Percentiles rank a stretch among this genome's conserved stretches.
Conservation (phyloP, 805 yeast genomes). For the Sporopachydermia lactativora region DNA sequence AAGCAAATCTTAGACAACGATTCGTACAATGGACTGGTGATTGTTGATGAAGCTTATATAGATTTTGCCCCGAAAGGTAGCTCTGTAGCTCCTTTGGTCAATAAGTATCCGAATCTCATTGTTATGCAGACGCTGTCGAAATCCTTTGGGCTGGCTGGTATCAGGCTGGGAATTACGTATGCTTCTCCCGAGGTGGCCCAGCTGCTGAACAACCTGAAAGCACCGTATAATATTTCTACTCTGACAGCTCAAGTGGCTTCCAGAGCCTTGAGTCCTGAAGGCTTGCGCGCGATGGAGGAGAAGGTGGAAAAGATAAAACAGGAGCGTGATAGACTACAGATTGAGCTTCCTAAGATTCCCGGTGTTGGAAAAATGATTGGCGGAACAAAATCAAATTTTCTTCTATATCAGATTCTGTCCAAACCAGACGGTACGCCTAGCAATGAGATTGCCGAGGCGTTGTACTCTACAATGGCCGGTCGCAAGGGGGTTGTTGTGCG, state of each 20-base stretch:
- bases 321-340: conserved; percentile 43
- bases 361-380: conserved; percentile 71
- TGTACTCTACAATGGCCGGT: conserved; percentile 61
- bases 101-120: conserved; percentile 66
- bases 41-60: conserved; percentile 90
- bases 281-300: conserved; percentile 43
- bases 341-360: conserved; percentile 37
- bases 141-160: conserved; percentile 93
- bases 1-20: conserved; percentile 30
- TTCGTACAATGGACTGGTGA: conserved; percentile 61
- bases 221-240: conserved; percentile 87
- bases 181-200: conserved; percentile 44
- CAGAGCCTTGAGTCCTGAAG: conserved; percentile 50
- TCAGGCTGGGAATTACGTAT: conserved; percentile 74
- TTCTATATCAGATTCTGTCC: conserved; percentile 59
- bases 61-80: conserved; percentile 64
- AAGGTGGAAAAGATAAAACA: conserved; percentile 33
- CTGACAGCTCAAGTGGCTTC: conserved; percentile 63
- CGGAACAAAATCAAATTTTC: conserved; percentile 76
- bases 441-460: conserved; percentile 45
- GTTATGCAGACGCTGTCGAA: conserved; percentile 89
- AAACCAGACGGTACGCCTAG: conserved; percentile 44
- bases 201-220: conserved; percentile 79
- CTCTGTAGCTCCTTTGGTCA: conserved; percentile 67
- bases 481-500: conserved; percentile 72